Base-by-base conservation (phyloP, 805 yeast species). In the Cephaloascus albidus region DNA sequence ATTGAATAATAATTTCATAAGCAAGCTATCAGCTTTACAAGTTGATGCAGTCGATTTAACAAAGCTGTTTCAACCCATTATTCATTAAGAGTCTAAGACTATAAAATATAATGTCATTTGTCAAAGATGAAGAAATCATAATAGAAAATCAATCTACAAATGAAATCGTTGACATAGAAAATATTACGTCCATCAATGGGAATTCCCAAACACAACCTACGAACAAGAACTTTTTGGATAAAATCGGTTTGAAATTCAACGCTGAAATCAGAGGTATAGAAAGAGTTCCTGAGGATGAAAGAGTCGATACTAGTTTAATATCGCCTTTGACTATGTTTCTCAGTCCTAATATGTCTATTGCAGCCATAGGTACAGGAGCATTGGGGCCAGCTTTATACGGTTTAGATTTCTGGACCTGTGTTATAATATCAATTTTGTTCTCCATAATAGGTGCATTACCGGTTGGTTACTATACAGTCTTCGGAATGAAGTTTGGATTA, bases 401-500 rank as follows among this genome's bases (percentile, higher is more conserved):
- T 5, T 52, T 63, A 42, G 56, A 60, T 37, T 58, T 62, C 44
- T 54, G 63, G 58, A 54, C 58, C 35, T 50, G 53, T 35, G 50
- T 57, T 35, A 46, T 61, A 45, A 38, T 43, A 35, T 61, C 60
- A 38, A 45, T 64, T 27, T 49, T 64, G 40, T 64, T 61, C 52
- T 50, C 51, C 34, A 38, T 60, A 16, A 47, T 63, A 41, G 68
- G 69, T 16, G 61, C 57, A 6, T 18, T 58, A 32, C 65, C 69
- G 2, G 68, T 64, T 31, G 69, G 67, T 3, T 59, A 58, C 40
- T 62, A 54, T 43, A 55, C 68, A 27, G 45, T 55, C 10, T 60
- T 64, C 39, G 68, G 68, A 18, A 55, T 56, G 46, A 59, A 54
- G 41, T 54, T 61, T 43, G 70, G 70, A n/a, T 55, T 64, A 43